Evolutionary conservation across 2,329 filamentous ascomycete genomes (phyloP).

Genomic region (Aspergillus sp.): DNA sequence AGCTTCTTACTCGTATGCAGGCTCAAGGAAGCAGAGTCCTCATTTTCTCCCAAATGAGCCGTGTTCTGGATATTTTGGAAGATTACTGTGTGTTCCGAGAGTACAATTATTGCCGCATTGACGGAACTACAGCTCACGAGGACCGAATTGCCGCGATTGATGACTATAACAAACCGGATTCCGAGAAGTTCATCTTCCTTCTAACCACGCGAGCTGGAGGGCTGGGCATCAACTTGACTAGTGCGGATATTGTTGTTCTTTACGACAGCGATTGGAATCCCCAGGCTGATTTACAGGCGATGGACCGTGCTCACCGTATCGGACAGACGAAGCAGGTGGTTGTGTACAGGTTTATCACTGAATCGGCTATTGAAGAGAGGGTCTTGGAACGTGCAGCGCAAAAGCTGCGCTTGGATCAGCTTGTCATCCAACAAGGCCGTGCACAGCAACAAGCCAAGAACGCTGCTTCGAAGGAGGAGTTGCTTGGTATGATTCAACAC

Average conservation of each 20-base stretch:
- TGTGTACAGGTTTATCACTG: conserved; percentile 95
- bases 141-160: conserved; percentile 97
- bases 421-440: conserved; percentile 96
- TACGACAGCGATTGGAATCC: conserved; percentile 99
- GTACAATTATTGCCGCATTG: conserved; percentile 95
- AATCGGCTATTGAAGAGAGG: conserved; percentile 98
- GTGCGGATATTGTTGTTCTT: conserved; percentile 90
- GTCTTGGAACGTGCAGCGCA: conserved; percentile 94
- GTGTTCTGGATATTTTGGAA: conserved; percentile 92
- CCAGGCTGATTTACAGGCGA: conserved; percentile 95
- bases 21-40: conserved; percentile 90
- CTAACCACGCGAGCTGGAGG: conserved; percentile 94
- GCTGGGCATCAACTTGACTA: conserved; percentile 93
- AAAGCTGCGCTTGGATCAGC: conserved; percentile 91
- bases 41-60: conserved; percentile 99
- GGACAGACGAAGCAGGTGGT: conserved; percentile 97
- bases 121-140: conserved; percentile 94
- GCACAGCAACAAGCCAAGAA: conserved; percentile 88
- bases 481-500: conserved; percentile 97
- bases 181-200: conserved; percentile 95
- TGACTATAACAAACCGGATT: conserved; percentile 94
- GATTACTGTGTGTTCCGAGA: conserved; percentile 97
- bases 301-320: conserved; percentile 98
- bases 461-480: conserved; percentile 91
- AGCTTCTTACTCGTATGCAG: conserved; percentile 78